Base-by-base conservation (phyloP, 768 basidiomycete genomes). In the Rhizopogon vulgaris region DNA sequence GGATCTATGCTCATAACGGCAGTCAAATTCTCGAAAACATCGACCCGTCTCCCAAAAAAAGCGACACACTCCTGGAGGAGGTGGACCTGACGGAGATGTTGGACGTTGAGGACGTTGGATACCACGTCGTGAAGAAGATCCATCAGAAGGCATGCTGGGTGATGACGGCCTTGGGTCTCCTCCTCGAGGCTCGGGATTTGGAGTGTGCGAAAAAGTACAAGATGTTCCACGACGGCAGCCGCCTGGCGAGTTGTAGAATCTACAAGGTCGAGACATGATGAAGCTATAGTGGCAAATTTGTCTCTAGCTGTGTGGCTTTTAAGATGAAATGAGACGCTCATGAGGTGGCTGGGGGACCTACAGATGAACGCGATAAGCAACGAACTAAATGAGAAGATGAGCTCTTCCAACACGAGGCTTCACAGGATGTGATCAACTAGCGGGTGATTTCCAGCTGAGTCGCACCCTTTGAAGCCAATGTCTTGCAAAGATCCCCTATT, bases 201-300 rank as follows among this genome's bases (percentile, higher is more conserved):
- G n/a, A n/a, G 18, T 3, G 52, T 32, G 8, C 52, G 24, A 2
- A 61, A 36, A 37, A 71, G 73, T 14, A 56, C 30, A 51, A 68
- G 82, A 1, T 11, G 58, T 54, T 43, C 79, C 80, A 36, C 57
- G 51, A n/a, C 69, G 65, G 62, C 81, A 83, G 28, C 81, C 80
- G 30, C 69, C 62, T 7, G 75, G 72, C 6, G 51, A 63, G 58
- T 63, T 72, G 60, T 70, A 67, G 48, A 69, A 79, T 25, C 56
- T 63, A 62, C 79, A 80, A 60, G 45, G 55, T 38, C 17, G 43
- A 45, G 30, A 30, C 43, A 45, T 45, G 12, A 5, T 12, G 43
- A 38, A 12, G 43, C 30, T 45, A 32, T 18, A 32, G 30, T 22
- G 14, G 11, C 15, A n/a, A 18, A 15, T 27, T 39, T 7, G 24